A percentile compares a stretch with the other conserved stretches of the same genome.
Evolutionary conservation across 2,329 filamentous ascomycete species (phyloP).

Genomic region (Rosellinia necatrix): DNA sequence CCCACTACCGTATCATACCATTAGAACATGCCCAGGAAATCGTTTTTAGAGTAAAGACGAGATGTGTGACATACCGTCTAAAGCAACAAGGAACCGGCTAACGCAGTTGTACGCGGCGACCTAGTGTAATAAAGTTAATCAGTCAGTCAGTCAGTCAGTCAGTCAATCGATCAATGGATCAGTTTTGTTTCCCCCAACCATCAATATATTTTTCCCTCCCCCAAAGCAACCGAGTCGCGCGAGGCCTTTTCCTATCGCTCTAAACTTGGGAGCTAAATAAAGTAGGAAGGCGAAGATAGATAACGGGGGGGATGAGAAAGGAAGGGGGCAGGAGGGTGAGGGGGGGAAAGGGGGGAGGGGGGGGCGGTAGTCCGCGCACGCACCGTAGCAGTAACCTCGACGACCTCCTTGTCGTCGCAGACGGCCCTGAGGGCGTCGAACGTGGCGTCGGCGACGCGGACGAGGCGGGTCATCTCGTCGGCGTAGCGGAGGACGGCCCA

Average conservation of each 20-base stretch:
- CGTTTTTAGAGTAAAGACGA: background rate
- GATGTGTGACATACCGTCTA: constrained; percentile 65
- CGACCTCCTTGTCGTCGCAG: constrained; percentile 73
- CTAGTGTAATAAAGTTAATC: constrained; percentile 42
- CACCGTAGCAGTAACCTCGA: constrained; percentile 80
- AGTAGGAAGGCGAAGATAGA: background rate
- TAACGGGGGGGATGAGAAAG: background rate
- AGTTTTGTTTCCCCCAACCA: no score
- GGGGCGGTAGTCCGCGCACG: no score
- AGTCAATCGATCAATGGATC: no score
- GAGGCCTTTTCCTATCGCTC: no score
- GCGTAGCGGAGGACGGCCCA: constrained; percentile 74
- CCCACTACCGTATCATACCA: constrained; percentile 51
- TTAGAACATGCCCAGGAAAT: constrained; percentile 34
- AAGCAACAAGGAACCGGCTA: constrained; percentile 78
- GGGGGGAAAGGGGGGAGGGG: background rate
- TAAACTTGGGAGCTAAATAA: background rate
- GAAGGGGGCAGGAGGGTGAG: background rate
- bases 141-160: background rate
- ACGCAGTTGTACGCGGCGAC: constrained; percentile 83
- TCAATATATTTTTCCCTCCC: no score
- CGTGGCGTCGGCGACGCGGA: constrained; percentile 69
- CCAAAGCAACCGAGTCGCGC: no score
- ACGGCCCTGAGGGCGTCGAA: constrained; percentile 65
- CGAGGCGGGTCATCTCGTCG: constrained; percentile 81